These are phyloP conservation scores for Saccharum spontaneum DNA, from an alignment of 176 grass and related monocot species.

Conservation along the genomic window DNA sequence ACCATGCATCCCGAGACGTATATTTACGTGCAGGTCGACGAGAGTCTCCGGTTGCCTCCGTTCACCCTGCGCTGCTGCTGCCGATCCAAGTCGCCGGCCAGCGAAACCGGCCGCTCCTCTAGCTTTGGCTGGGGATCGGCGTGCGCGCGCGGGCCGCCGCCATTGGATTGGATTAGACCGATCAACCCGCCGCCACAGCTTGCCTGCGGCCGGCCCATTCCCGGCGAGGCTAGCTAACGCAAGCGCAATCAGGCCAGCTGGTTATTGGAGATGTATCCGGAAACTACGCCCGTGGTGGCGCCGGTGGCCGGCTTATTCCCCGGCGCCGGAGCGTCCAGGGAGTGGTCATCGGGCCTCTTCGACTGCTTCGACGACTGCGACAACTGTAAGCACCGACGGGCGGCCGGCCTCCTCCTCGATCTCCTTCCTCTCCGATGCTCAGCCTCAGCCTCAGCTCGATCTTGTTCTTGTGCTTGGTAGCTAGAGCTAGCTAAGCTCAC, in stretches of 20 bases:
- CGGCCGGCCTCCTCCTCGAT: too few species aligned
- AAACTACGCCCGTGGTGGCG: not conserved
- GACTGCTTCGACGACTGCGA: slow-evolving; percentile 56
- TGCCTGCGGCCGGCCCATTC: not conserved
- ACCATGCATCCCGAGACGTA: not conserved
- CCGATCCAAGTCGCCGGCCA: not conserved
- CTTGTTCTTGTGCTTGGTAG: not conserved
- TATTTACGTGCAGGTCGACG: not conserved
- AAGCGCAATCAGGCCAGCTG: not conserved
- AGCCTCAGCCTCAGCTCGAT: not conserved
- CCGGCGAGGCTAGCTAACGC: too few species aligned
- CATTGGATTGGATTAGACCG: not conserved
- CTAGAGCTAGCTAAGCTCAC: too few species aligned
- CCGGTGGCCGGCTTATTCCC: not conserved
- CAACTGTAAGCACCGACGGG: slow-evolving; percentile 19
- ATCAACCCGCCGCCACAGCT: not conserved
- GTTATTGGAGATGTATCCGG: not conserved
- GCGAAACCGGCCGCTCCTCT: not conserved
- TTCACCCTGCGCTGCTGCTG: not conserved
- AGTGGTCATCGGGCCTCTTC: slow-evolving; percentile 58
- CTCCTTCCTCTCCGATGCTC: too few species aligned
- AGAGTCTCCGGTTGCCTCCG: not conserved
- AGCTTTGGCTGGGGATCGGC: not conserved
- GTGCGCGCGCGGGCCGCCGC: not conserved
- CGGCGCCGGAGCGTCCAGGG: too few species aligned